phyloP scores from a whole-genome alignment of 2,329 filamentous ascomycete genomes.

The Pestalotiopsis sp. region DNA sequence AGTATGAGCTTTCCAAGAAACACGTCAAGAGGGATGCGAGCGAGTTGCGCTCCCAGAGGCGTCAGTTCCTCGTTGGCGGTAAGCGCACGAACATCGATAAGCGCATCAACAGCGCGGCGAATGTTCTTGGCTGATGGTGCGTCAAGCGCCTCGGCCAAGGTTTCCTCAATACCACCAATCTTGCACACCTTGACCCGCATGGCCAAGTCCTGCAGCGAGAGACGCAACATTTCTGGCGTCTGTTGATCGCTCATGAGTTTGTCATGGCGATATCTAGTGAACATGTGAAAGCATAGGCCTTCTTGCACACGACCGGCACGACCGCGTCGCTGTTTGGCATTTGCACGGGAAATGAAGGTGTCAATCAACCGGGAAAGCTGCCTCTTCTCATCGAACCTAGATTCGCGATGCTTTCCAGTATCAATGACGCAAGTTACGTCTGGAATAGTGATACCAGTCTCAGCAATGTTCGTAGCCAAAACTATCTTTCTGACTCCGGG shows the following conservation, averaged over 20 bases:
- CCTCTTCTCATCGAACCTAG: slow-evolving; percentile 91
- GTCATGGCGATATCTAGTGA: slow-evolving; percentile 88
- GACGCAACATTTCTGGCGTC: slow-evolving; percentile 91
- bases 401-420: slow-evolving; percentile 94
- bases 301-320: slow-evolving; percentile 94
- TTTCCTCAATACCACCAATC: slow-evolving; percentile 89
- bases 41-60: slow-evolving; percentile 80
- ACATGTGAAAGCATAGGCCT: slow-evolving; percentile 93
- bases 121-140: slow-evolving; percentile 92
- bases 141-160: slow-evolving; percentile 83
- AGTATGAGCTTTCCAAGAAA: slow-evolving; percentile 93
- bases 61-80: slow-evolving; percentile 82
- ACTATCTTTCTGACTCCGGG: slow-evolving; percentile 87
- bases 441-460: slow-evolving; percentile 97
- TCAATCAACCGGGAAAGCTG: slow-evolving; percentile 90
- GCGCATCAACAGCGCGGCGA: slow-evolving; percentile 84
- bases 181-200: slow-evolving; percentile 98
- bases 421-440: slow-evolving; percentile 97
- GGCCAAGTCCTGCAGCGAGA: slow-evolving; percentile 91
- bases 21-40: slow-evolving; percentile 86
- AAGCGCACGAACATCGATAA: slow-evolving; percentile 89
- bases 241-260: slow-evolving; percentile 85
- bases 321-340: slow-evolving; percentile 91
- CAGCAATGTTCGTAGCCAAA: slow-evolving; percentile 94
- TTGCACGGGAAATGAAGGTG: slow-evolving; percentile 92